These are phyloP conservation scores for Austropuccinia psidii DNA, from an alignment of 1,284 basidiomycete species.

Conservation along the genomic window DNA sequence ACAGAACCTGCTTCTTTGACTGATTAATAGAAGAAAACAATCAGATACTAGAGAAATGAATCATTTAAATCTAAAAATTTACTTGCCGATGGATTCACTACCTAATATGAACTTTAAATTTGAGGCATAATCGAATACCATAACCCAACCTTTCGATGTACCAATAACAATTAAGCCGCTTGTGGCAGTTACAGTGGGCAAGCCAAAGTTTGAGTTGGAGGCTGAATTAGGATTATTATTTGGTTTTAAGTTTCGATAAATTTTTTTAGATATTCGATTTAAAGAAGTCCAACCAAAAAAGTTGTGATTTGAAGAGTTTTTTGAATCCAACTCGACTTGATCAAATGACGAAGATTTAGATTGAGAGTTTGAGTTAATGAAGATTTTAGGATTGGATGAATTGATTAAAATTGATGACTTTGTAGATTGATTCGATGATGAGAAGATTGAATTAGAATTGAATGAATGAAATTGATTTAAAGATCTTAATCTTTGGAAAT, in stretches of 20 bases:
- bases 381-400: background rate
- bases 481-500: slow-evolving; percentile 24
- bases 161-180: slow-evolving; percentile 87
- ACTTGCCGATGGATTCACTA: slow-evolving; percentile 59
- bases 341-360: background rate
- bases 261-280: slow-evolving; percentile 18
- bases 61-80: slow-evolving; percentile 8
- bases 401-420: background rate
- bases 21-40: slow-evolving; percentile 44
- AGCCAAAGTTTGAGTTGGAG: slow-evolving; percentile 49
- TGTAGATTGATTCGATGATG: background rate
- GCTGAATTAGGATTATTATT: slow-evolving; percentile 1
- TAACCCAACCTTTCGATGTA: slow-evolving; percentile 65
- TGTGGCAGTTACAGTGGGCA: slow-evolving; percentile 71
- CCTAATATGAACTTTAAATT: slow-evolving; percentile 70
- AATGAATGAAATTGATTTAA: background rate
- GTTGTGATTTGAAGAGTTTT: background rate
- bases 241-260: background rate
- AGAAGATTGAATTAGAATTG: background rate
- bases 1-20: slow-evolving; percentile 66
- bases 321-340: background rate
- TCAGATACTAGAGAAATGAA: background rate
- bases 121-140: slow-evolving; percentile 87
- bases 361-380: background rate
- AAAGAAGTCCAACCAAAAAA: slow-evolving; percentile 31